Percentiles rank a stretch among this genome's conserved stretches.
Evolutionary conservation across 164 flowering plant genomes (phyloP).

Genomic region (Macadamia integrifolia): DNA sequence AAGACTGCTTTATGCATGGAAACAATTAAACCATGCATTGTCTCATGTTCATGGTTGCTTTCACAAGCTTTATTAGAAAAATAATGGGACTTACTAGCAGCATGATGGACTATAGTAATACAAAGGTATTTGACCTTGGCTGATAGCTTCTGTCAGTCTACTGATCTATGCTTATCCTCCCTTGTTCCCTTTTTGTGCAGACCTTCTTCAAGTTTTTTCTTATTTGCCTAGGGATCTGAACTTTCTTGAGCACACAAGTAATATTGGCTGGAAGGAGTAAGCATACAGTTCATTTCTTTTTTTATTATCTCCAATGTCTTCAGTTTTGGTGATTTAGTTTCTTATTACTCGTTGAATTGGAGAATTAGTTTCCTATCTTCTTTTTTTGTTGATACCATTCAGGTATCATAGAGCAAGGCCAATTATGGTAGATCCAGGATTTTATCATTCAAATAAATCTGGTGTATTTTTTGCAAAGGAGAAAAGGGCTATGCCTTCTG

Average conservation of each 20-base stretch:
- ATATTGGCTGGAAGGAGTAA: constrained; percentile 92
- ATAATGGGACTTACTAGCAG: too few species aligned
- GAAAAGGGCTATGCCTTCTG: constrained; percentile 63
- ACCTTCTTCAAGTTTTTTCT: constrained; percentile 75
- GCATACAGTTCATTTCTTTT: constrained; percentile 17
- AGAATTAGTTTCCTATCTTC: constrained; percentile 1
- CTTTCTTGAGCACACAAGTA: constrained; percentile 83
- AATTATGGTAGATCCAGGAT: constrained; percentile 78
- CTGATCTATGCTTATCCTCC: not conserved
- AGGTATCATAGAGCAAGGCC: constrained; percentile 77
- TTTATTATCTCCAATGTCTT: not conserved
- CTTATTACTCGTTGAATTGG: not conserved
- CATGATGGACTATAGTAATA: too few species aligned
- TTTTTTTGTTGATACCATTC: constrained; percentile 10
- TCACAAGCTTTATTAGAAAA: too few species aligned
- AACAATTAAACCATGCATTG: too few species aligned
- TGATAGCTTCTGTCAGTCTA: not conserved
- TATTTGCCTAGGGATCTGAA: constrained; percentile 81
- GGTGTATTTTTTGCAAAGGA: constrained; percentile 81
- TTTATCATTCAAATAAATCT: constrained; percentile 68
- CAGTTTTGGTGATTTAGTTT: not conserved
- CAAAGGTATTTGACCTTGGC: not conserved
- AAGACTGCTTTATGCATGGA: too few species aligned
- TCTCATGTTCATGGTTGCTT: too few species aligned
- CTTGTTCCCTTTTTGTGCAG: constrained; percentile 34